Evolutionary conservation across 805 yeast genomes (phyloP), one percentile per base, ranked within the genome.

Genomic region (Lachancea dasiensis): DNA sequence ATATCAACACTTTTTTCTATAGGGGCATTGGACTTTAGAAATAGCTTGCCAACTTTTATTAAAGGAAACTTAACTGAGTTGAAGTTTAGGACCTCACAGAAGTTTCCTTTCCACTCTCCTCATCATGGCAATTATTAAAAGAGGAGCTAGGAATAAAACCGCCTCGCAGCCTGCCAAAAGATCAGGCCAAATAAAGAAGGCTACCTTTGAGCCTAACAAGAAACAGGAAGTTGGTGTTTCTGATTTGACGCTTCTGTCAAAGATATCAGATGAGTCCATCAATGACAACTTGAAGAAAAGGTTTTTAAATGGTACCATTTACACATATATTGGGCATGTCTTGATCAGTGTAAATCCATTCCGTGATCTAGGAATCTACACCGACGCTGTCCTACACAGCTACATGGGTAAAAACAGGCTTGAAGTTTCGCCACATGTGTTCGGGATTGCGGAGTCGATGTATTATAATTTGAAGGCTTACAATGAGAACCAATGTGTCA

Each of bases 161-260:
- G 65, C 65, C 35, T 69, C 58, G 52, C 75, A 67, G 49, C 85
- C 79, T 26, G 74, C 75, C 31, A 73, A 73, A 52, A 70, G 75
- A 48, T 65, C 70, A 39, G 57, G 53, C 14, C 79, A 66, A 27
- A 79, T 84, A 39, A 78, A 84, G 56, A 90, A 90, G 68, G 97
- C 97, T 10, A 82, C 86, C 34, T 92, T 87, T 58, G 97, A 92
- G 51, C 63, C 81, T 23, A 67, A 78, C 38, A 87, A 87, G 66
- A 86, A 86, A 72, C 86, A 87, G 60, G 97, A 92, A 63, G 97
- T 92, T n/a, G 99, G 99, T 37, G 97, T 92, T 6, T 81, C 95
- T 29, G 99, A 92, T 63, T 69, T 92, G 54, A 92, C 99, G 1
- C 66, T 92, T 37, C 70, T 92, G 44, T 81, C 95, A 19, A 83